Conservation (phyloP, 1,284 basidiomycete species). For the Volvariella surrecta region DNA sequence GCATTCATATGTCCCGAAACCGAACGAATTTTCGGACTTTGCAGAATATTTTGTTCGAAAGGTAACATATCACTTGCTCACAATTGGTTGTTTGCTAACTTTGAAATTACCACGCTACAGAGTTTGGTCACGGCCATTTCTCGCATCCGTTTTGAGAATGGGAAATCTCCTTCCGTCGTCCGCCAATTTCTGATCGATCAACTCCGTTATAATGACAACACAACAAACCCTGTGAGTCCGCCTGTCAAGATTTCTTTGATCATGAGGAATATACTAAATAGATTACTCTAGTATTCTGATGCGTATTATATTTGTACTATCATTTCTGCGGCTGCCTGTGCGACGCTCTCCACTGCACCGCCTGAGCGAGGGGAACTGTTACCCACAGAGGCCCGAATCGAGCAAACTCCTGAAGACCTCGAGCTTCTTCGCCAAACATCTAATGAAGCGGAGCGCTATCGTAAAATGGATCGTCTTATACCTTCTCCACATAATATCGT, state of each 20-base stretch:
- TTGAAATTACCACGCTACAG: conserved; percentile 26
- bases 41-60: conserved; percentile 94
- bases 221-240: conserved; percentile 70
- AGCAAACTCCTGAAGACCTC: conserved; percentile 58
- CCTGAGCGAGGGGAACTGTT: conserved; percentile 74
- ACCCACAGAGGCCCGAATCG: conserved; percentile 53
- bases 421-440: conserved; percentile 65
- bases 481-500: conserved; percentile 94
- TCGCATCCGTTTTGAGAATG: conserved; percentile 77
- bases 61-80: conserved; percentile 37
- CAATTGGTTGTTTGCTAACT: too few relatives aligned
- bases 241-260: conserved; percentile 1
- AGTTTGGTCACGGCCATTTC: conserved; percentile 78
- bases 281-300: conserved; percentile 67
- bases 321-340: conserved; percentile 76
- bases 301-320: conserved; percentile 87
- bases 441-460: conserved; percentile 83
- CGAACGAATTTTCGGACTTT: conserved; percentile 91
- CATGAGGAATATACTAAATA: conserved; percentile 8
- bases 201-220: conserved; percentile 92
- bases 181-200: conserved; percentile 88
- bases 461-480: conserved; percentile 91
- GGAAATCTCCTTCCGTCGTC: conserved; percentile 83
- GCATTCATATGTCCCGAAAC: conserved; percentile 82
- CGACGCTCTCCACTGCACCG: conserved; percentile 63